Conservation (phyloP, 495 filamentous ascomycete species). For the Podospora tetraspora region DNA sequence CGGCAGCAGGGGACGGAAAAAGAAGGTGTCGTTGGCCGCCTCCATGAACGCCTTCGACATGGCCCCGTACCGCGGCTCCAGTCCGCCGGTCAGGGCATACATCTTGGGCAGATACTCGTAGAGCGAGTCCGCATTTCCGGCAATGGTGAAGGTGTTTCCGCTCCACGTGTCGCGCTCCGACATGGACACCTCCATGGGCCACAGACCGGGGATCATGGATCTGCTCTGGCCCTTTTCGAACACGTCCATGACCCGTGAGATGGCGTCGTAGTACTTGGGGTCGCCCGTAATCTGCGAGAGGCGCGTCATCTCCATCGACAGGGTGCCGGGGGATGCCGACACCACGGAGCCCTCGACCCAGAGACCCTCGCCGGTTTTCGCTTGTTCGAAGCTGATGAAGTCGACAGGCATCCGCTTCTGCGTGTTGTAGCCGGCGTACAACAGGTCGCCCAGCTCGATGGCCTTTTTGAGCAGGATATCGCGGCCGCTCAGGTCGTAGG, state of each 20-base stretch:
- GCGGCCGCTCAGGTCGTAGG: slow-evolving; percentile 69
- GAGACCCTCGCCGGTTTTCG: slow-evolving; percentile 31
- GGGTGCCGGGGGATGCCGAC: slow-evolving; percentile 41
- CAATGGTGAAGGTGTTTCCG: slow-evolving; percentile 58
- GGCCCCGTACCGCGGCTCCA: slow-evolving; percentile 62
- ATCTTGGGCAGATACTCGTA: slow-evolving; percentile 87
- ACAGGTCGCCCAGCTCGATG: slow-evolving; percentile 71
- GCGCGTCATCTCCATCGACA: slow-evolving; percentile 81
- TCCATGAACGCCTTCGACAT: slow-evolving; percentile 71
- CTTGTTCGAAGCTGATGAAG: slow-evolving; percentile 52
- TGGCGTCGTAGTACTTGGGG: slow-evolving; percentile 84
- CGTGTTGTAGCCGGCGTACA: slow-evolving; percentile 85
- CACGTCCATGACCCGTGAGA: slow-evolving; percentile 72
- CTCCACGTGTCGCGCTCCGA: slow-evolving; percentile 26
- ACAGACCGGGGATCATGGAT: slow-evolving; percentile 75
- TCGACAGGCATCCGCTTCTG: slow-evolving; percentile 77
- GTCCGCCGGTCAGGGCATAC: slow-evolving; percentile 66
- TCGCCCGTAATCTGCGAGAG: slow-evolving; percentile 82
- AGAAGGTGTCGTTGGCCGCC: slow-evolving; percentile 58
- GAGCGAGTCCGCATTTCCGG: slow-evolving; percentile 71
- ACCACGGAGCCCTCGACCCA: slow-evolving; percentile 30
- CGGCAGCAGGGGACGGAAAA: slow-evolving; percentile 76
- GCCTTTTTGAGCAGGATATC: slow-evolving; percentile 74
- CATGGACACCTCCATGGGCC: slow-evolving; percentile 73
- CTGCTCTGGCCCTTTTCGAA: slow-evolving; percentile 62